Evolutionary conservation across 345 rosid species (phyloP), one percentile per base, ranked within the genome.

Genomic region (thale cress (Arabidopsis thaliana)): DNA sequence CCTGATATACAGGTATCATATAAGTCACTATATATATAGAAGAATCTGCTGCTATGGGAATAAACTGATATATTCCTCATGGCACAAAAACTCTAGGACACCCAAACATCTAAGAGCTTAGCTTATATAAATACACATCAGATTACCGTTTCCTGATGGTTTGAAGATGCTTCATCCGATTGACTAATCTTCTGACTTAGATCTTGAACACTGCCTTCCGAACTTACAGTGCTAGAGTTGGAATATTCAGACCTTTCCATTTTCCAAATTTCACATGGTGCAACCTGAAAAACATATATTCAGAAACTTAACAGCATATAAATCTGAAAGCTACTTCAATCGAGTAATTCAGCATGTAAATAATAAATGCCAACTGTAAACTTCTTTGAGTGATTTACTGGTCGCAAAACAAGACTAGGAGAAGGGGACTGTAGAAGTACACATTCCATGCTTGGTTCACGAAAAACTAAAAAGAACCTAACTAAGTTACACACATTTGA

Each of bases 191-290:
- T 87, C 81, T 77, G 86, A 66, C 71, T 82, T 63, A 66, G 71
- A 69, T 83, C 89, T 67, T 82, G 91, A 5, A 49, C 59, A 78
- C 40, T 82, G 66, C 75, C 86, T 78, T 83, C 93, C 24, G 76
- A 22, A 34, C 63, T 77, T 65, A 22, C 60, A 34, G 83, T 49
- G 63, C 83, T 57, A 50, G 81, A 57, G 59, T 77, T 71, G 57
- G 85, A 77, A 63, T 59, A 84, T 73, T 90, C 96, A 74, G 82
- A 77, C 80, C 83, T 90, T 63, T 90, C 90, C 72, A 86, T 77
- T 28, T 77, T 85, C 73, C 79, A 79, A 79, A 94, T 87, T 71
- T 91, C 95, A 80, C 66, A 71, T 45, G 99, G 99, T 49, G 86
- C 86, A 67, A 89, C 96, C 99, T 95, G 88, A 59, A 73, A 82